These are phyloP conservation scores for Solanum tarijense DNA, from an alignment of 257 asterid species.

Conservation along the genomic window DNA sequence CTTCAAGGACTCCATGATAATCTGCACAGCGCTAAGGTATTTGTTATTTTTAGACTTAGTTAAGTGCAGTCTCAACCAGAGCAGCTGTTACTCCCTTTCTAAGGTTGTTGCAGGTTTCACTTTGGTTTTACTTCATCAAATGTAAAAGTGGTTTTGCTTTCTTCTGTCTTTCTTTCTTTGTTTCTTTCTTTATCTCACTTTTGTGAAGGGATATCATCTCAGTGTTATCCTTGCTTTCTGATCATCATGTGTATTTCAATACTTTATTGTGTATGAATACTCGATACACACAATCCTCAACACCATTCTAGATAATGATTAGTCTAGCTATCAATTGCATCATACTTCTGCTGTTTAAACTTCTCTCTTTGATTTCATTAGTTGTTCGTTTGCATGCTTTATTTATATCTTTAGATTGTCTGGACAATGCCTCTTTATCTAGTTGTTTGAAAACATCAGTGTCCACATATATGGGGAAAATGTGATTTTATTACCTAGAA, in stretches of 20 bases:
- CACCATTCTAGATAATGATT: neutral
- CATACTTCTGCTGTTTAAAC: neutral
- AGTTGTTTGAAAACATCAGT: neutral
- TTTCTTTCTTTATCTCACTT: neutral
- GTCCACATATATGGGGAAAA: neutral
- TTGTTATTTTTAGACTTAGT: neutral
- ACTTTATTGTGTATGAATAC: neutral
- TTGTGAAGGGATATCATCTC: neutral
- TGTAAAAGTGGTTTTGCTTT: neutral
- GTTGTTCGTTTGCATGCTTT: neutral
- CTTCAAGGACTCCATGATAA: constrained; percentile 26
- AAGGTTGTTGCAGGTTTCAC: neutral
- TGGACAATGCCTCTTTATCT: neutral
- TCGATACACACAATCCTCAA: neutral
- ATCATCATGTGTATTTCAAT: neutral
- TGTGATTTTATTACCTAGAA: neutral
- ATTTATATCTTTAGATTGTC: neutral
- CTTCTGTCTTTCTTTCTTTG: neutral
- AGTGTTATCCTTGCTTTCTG: neutral
- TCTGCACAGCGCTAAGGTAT: constrained; percentile 44
- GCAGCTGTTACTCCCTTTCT: neutral
- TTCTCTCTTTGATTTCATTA: neutral
- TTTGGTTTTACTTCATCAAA: neutral
- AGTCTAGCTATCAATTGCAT: neutral
- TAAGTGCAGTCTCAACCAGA: neutral